Percentiles rank a stretch among this genome's conserved stretches.
phyloP scores from a whole-genome alignment of 208 protist genomes.

The Jaenimonas drosophilae region DNA sequence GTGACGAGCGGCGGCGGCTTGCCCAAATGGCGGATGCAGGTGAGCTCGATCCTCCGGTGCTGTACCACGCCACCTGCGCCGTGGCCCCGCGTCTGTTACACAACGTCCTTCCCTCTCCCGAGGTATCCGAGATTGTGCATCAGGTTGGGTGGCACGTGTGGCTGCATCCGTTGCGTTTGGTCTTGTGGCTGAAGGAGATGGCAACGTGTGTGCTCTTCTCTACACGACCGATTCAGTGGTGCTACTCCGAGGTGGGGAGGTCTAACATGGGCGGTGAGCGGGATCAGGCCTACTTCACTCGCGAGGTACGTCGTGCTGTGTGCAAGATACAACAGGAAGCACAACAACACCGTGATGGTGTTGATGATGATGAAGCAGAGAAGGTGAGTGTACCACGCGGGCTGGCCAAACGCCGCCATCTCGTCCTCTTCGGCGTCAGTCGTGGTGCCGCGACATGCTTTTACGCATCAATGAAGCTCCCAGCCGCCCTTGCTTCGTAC shows the following conservation, averaged over 20 bases:
- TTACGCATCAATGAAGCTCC: slow-evolving; percentile 73
- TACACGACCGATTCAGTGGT: slow-evolving; percentile 24
- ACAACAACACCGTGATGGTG: neutral
- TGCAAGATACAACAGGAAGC: slow-evolving; percentile 15
- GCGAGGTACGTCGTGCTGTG: slow-evolving; percentile 61
- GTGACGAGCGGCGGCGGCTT: no score
- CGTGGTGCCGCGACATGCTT: slow-evolving; percentile 73
- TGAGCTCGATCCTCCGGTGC: slow-evolving; percentile 30
- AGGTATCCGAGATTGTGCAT: slow-evolving; percentile 69
- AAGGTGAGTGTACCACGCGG: neutral
- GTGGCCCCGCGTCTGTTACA: slow-evolving; percentile 60
- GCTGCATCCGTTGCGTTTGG: slow-evolving; percentile 58
- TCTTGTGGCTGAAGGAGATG: slow-evolving; percentile 45
- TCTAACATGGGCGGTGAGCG: slow-evolving; percentile 50
- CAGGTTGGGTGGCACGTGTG: slow-evolving; percentile 19
- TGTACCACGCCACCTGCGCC: slow-evolving; percentile 44
- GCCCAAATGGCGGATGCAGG: no score
- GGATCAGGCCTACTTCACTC: slow-evolving; percentile 55
- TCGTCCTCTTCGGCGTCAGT: slow-evolving; percentile 82
- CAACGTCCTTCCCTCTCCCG: slow-evolving; percentile 66
- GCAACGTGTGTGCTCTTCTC: slow-evolving; percentile 33
- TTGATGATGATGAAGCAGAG: neutral
- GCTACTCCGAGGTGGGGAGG: slow-evolving; percentile 47
- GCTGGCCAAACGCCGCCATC: slow-evolving; percentile 12
- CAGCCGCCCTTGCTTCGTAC: slow-evolving; percentile 35